Conservation (phyloP, 164 flowering plant species). For the Vitis rotundifolia region DNA sequence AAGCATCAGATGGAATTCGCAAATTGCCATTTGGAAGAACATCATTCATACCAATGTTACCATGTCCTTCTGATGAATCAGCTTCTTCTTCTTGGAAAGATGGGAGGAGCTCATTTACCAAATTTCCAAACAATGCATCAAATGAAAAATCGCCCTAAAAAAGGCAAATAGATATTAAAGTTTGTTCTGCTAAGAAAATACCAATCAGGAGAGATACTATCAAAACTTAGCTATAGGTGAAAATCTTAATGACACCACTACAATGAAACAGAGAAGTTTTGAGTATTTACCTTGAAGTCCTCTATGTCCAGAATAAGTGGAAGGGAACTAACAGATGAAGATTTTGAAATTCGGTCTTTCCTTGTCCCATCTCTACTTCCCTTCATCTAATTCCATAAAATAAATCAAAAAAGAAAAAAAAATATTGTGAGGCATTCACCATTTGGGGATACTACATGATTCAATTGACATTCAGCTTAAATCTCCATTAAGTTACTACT, state of each 20-base stretch:
- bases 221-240: background rate
- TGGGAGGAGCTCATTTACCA: constrained; percentile 86
- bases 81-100: constrained; percentile 76
- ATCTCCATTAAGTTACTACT: constrained; percentile 9
- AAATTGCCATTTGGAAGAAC: constrained; percentile 62
- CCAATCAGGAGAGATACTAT: too few species aligned
- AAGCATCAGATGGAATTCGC: constrained; percentile 50
- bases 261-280: too few species aligned
- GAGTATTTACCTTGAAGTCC: constrained; percentile 81
- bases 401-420: background rate
- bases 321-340: constrained; percentile 50
- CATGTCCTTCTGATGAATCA: constrained; percentile 70
- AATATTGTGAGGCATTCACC: background rate
- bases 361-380: constrained; percentile 52
- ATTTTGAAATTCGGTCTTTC: constrained; percentile 31
- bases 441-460: constrained; percentile 8
- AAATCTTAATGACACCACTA: background rate
- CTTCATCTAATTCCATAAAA: constrained; percentile 56
- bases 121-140: constrained; percentile 92
- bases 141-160: constrained; percentile 93
- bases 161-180: constrained; percentile 3
- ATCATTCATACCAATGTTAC: constrained; percentile 44
- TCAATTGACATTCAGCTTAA: background rate
- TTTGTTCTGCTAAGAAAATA: background rate
- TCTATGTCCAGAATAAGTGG: constrained; percentile 87